Base-by-base conservation (phyloP, 192 early-diverging fungal species). In the Funneliformis mosseae region DNA sequence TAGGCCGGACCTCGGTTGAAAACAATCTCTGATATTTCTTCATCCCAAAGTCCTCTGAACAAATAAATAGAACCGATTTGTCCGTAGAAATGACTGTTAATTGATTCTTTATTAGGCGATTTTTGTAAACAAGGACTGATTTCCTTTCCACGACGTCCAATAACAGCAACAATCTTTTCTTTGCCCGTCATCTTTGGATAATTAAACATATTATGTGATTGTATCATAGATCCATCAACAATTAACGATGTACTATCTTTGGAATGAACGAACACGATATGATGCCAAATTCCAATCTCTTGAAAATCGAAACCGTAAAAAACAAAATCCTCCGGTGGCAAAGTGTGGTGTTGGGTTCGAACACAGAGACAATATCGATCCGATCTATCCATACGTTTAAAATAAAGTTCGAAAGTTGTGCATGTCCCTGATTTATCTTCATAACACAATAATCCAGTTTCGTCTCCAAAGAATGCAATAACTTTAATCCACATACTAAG, bases 401-500 rank as follows among this genome's bases (percentile, higher is more conserved):
- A 85, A 74, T 85, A 85, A 1, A 85, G 82, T 66, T 85, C 84
- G 77, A 85, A 85, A 59, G 82, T 83, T 18, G 84, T 85, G 23
- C 81, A 78, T 66, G 50, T 81, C 8, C 84, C 84, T 27, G 81
- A 77, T 59, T 83, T 78, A 42, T 85, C 84, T 41, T 85, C 84
- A 50, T 85, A 85, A 50, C 82, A 85, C 38, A 85, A 83, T 39
- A 85, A 46, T 16, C 84, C 84, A 4, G 82, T 85, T 50, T 85
- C 84, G 50, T 85, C 80, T 66, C 83, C 84, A 0, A 85, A 70
- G 23, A 85, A 85, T 8, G 84, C 82, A 0, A 82, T 85, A 16
- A 85, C 84, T 41, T 85, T 85, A 67, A 82, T 68, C 84, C 84
- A 85, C 14, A 85, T 71, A n/a, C 84, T 85, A n/a, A 85, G 70